Evolutionary conservation across 139 green algal genomes (phyloP), one percentile per base, ranked within the genome.

Genomic region (Spirogloea muscicola): DNA sequence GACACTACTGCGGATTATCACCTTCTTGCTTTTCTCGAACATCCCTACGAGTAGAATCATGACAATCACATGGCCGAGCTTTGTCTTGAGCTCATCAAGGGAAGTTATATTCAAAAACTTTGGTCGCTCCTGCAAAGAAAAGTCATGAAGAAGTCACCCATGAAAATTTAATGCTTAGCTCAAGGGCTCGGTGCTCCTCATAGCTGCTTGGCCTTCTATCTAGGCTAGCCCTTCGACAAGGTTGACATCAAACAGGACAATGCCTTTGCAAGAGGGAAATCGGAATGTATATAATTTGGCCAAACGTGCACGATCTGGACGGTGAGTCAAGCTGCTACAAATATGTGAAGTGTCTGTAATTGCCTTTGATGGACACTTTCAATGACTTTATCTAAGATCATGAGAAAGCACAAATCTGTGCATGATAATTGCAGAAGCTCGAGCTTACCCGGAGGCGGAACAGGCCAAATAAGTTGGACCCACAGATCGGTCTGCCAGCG

Each of bases 1-100:
- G 48, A 66, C 27, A 1, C 27, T 49, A 3, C 21, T 49, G 2
- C 16, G 25, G 1, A 76, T 29, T 1, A 27, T n/a, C 67, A 76
- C 67, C 67, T 68, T 76, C 49, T 76, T 76, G 52, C 39, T 57
- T 40, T 76, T 76, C 49, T 76, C 67, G 9, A 76, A 76, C 67
- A 76, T 76, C 49, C 55, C 55, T 16, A 77, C 69, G 9, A 77
- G 55, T 18, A 77, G 55, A 25, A 77, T 77, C 69, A 77, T 77
- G 27, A 77, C 69, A 3, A 77, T 69, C 42, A 77, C 69, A 21
- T 77, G 52, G 41, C 69, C 69, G n/a, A 77, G 69, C 69, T 77
- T 77, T 0, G 37, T 69, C 55, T 77, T 77, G 25, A 77, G 65
- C 33, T 69, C 69, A 21, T 77, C 69, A 13, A 77, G 69, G 2